phyloP scores from a whole-genome alignment of 139 green algal genomes.

The Chlorella sp. region DNA sequence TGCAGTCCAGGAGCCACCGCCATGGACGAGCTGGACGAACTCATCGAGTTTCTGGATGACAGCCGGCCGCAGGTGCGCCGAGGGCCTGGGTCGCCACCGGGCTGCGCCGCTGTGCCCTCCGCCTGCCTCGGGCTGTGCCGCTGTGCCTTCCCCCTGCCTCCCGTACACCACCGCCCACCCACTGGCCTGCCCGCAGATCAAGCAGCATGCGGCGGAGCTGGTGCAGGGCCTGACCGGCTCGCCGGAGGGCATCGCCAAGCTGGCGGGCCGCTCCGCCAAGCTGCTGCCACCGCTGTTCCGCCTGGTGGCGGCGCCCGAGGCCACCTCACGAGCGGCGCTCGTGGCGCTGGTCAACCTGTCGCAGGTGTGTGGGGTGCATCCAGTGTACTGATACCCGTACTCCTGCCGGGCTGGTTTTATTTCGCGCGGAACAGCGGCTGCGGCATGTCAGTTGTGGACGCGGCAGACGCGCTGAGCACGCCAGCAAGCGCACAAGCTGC shows the following conservation, averaged over 20 bases:
- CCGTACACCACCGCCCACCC: not conserved
- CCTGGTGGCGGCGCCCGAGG: constrained; percentile 38
- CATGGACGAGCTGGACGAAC: constrained; percentile 31
- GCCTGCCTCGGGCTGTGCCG: not conserved
- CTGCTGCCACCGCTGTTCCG: constrained; percentile 69
- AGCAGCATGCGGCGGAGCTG: constrained; percentile 65
- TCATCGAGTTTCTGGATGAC: constrained; percentile 46
- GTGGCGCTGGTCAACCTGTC: constrained; percentile 80
- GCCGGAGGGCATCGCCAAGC: constrained; percentile 65
- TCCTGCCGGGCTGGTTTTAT: too few relatives aligned
- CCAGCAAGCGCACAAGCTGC: too few relatives aligned
- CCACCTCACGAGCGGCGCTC: constrained; percentile 50
- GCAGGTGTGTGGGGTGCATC: constrained; percentile 44
- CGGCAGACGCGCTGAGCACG: too few relatives aligned
- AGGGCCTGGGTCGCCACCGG: too few relatives aligned
- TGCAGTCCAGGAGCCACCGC: not conserved
- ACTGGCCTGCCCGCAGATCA: constrained; percentile 6
- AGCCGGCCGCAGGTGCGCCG: constrained; percentile 3
- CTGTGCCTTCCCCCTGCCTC: not conserved
- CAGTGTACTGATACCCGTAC: too few relatives aligned
- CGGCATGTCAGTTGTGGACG: too few relatives aligned
- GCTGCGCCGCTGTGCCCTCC: not conserved
- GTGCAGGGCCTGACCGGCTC: constrained; percentile 71
- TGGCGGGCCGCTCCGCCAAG: constrained; percentile 36
- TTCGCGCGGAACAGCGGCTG: too few relatives aligned